Conservation (phyloP, 257 asterid species). For the Nicotiana tabacum region DNA sequence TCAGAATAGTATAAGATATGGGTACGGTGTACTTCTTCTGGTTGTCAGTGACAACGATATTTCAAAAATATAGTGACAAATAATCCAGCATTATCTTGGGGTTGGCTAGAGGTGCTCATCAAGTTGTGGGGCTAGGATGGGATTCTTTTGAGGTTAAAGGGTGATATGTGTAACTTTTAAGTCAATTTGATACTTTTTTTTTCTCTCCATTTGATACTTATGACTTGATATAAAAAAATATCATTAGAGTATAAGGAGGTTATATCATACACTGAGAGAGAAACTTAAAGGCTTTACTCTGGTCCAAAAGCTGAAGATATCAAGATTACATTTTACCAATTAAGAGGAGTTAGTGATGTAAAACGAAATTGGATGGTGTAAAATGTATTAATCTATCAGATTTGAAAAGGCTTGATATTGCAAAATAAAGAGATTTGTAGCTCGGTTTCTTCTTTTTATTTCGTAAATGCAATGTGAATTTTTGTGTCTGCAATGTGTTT, state of each 20-base stretch:
- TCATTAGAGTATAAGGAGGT: background rate
- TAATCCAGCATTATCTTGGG: background rate
- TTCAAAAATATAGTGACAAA: background rate
- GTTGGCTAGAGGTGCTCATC: background rate
- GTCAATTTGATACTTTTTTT: too few species aligned
- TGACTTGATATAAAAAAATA: background rate
- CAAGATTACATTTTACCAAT: background rate
- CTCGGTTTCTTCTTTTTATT: background rate
- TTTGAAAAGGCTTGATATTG: background rate
- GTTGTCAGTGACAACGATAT: background rate
- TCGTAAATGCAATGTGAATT: background rate
- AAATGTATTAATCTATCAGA: background rate
- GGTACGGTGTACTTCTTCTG: background rate
- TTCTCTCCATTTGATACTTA: background rate
- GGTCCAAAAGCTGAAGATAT: background rate
- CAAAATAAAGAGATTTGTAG: background rate
- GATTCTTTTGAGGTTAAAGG: background rate
- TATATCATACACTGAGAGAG: background rate
- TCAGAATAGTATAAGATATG: background rate
- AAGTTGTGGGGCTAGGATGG: background rate
- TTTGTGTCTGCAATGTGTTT: background rate
- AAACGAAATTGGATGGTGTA: background rate
- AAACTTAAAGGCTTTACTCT: background rate
- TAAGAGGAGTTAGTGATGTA: background rate
- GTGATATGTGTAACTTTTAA: background rate